A percentile compares a stretch with the other conserved stretches of the same genome.
Evolutionary conservation across 441 rosid species (phyloP).

Genomic region (Mallotus japonicus): DNA sequence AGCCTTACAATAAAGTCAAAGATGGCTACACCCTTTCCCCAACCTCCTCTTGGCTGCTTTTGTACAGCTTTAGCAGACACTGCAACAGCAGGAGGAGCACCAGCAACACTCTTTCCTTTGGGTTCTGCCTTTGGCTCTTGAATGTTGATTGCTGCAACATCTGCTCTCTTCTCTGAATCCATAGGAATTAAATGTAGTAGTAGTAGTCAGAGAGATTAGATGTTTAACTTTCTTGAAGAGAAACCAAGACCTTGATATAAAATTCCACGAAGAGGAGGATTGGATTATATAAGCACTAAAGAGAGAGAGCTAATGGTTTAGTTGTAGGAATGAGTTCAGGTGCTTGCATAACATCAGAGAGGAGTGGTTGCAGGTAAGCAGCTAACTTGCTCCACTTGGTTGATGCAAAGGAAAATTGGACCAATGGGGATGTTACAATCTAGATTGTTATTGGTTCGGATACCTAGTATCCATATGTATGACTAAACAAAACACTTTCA

Average conservation of each 20-base stretch:
- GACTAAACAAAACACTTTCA: too few relatives aligned
- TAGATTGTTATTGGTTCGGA: background rate
- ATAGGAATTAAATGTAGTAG: background rate
- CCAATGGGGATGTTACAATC: background rate
- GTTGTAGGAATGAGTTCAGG: constrained; percentile 6
- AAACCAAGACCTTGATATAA: background rate
- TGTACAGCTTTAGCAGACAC: constrained; percentile 11
- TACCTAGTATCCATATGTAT: background rate
- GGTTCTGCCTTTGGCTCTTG: constrained; percentile 31
- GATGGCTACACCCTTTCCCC: constrained; percentile 58
- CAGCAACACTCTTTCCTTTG: constrained; percentile 48
- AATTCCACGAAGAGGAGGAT: background rate
- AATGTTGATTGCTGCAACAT: constrained; percentile 29
- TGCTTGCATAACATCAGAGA: constrained; percentile 6
- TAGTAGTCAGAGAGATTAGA: background rate
- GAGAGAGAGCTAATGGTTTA: constrained; percentile 22
- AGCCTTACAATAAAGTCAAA: constrained; percentile 62
- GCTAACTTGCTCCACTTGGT: constrained; percentile 38
- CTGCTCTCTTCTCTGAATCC: constrained; percentile 31
- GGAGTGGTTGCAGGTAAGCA: constrained; percentile 28
- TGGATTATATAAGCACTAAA: background rate
- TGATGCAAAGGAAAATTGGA: background rate
- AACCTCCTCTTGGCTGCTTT: constrained; percentile 27
- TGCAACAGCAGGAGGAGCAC: constrained; percentile 27
- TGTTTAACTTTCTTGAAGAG: background rate